Base-by-base conservation (phyloP, 305 asterid genomes). In the Fraxinus dipetala region DNA sequence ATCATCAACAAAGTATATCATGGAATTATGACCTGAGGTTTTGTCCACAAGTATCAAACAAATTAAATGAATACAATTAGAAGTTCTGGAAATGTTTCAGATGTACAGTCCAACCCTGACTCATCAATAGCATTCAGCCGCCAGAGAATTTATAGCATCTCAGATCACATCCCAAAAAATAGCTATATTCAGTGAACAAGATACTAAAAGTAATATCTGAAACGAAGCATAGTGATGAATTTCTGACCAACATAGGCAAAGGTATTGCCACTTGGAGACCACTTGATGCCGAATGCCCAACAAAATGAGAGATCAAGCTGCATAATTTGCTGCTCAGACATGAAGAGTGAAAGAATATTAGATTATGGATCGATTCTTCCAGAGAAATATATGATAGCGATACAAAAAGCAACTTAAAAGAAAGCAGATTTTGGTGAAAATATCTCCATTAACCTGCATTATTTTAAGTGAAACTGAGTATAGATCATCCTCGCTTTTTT, bases 211-310 rank as follows among this genome's bases (percentile, higher is more conserved):
- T 78, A 67, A 74, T 54, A 79, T 78, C 83, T 14, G 67, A 75
- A 78, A 65, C 54, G 78, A 84, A 80, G 76, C 43, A 51, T 77
- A 80, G 83, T 81, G 78, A 92, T 83, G 77, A 87, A 83, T 84
- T 82, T 80, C 94, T 87, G 83, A 96, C 98, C 98, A 90, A 88
- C 94, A 91, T 94, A 96, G 80, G 98, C 96, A 84, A 96, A 87
- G 81, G 97, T 94, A 72, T 90, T 91, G 91, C 98, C 97, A 87
- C 92, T 88, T 3, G 98, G 98, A 67, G 99, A 96, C 99, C 98
- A 94, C 81, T 89, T 96, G 85, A 96, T 93, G 80, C 97, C 99
- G 83, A 96, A 94, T 79, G 98, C 89, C 99, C 99, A 96, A 90
- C 93, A 92, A 79, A 85, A 83, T 78, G 98, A 94, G 83, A 96